Evolutionary conservation across 345 rosid species (phyloP).

Genomic region (Gynandropsis gynandra): DNA sequence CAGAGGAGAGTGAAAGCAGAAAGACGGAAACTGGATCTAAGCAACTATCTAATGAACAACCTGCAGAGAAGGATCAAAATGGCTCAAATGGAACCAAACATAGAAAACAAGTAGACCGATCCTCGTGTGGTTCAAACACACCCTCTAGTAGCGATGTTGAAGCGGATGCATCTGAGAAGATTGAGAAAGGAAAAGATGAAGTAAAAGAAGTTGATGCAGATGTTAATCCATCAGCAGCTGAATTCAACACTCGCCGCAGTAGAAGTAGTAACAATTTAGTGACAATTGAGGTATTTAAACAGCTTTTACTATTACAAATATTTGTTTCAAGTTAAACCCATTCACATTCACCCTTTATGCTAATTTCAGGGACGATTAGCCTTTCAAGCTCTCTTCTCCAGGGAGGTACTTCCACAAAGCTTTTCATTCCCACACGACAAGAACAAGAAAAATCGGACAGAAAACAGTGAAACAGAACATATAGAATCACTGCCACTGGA

Average conservation of each 20-base stretch:
- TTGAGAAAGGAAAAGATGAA: conserved; percentile 42
- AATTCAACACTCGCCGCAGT: conserved; percentile 48
- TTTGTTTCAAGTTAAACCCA: not conserved
- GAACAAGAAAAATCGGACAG: conserved; percentile 17
- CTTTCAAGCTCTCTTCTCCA: conserved; percentile 79
- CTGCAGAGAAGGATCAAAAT: conserved; percentile 39
- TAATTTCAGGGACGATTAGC: conserved; percentile 76
- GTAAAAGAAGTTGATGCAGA: conserved; percentile 46
- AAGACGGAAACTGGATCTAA: conserved; percentile 28
- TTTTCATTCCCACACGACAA: conserved; percentile 51
- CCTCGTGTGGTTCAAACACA: conserved; percentile 92
- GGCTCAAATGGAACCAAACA: conserved; percentile 44
- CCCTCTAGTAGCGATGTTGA: conserved; percentile 81
- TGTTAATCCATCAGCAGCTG: conserved; percentile 31
- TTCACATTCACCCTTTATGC: conserved; percentile 1
- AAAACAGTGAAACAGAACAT: conserved; percentile 25
- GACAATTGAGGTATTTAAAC: conserved; percentile 58
- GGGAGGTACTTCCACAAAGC: conserved; percentile 83
- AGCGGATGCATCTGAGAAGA: conserved; percentile 55
- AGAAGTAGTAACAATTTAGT: conserved; percentile 51
- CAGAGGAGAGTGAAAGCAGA: conserved; percentile 41
- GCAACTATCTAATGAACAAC: conserved; percentile 35
- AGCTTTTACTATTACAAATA: not conserved
- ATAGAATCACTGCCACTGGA: conserved; percentile 36
- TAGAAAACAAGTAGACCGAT: conserved; percentile 74